Evolutionary conservation across 768 basidiomycete species (phyloP).

Genomic region (Epithele typhae): DNA sequence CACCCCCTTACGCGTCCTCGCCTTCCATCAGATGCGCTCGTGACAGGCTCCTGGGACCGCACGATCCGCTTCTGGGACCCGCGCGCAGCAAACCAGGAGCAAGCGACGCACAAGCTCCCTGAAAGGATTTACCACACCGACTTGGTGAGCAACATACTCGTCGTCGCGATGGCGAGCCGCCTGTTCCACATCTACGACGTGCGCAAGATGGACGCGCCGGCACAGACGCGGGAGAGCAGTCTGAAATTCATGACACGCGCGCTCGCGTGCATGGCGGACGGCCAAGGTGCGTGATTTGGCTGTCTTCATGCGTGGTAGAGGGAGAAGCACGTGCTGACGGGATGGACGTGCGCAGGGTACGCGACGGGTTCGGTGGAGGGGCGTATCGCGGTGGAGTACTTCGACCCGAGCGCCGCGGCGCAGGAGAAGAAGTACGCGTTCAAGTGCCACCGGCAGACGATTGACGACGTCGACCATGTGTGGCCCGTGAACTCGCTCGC

Average conservation of each 20-base stretch:
- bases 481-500: constrained; percentile 96
- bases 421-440: constrained; percentile 95
- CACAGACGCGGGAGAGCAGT: constrained; percentile 85
- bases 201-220: constrained; percentile 68
- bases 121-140: constrained; percentile 87
- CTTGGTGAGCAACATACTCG: constrained; percentile 70
- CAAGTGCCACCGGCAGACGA: constrained; percentile 91
- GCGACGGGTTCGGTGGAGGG: constrained; percentile 94
- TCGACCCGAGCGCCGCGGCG: constrained; percentile 69
- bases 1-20: too few relatives aligned
- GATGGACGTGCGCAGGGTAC: constrained; percentile 49
- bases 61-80: constrained; percentile 88
- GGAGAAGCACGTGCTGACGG: background rate
- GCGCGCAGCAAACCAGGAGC: constrained; percentile 51
- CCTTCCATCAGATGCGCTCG: constrained; percentile 50
- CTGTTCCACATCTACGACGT: constrained; percentile 88
- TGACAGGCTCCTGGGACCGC: constrained; percentile 92
- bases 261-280: constrained; percentile 89
- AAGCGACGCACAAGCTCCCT: constrained; percentile 62
- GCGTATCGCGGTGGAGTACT: constrained; percentile 95
- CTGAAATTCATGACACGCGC: constrained; percentile 93
- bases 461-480: constrained; percentile 90
- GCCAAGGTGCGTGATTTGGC: constrained; percentile 57
- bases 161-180: constrained; percentile 90
- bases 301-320: background rate